These are phyloP conservation scores for Apophysomyces ossiformis DNA, from an alignment of 371 early-diverging fungal species.

Conservation along the genomic window DNA sequence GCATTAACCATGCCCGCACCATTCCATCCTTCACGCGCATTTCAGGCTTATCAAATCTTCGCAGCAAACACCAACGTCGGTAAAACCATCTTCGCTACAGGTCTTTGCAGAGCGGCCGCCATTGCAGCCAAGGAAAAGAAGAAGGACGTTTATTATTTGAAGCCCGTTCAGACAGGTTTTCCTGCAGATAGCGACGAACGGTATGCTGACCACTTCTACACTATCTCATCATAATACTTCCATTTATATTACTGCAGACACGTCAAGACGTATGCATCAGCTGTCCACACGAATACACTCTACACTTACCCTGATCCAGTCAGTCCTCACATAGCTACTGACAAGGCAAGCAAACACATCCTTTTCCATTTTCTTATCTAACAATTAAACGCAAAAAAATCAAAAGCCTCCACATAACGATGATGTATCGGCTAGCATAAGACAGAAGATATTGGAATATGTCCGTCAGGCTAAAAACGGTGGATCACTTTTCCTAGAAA, in stretches of 20 bases:
- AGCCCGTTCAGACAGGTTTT: slow-evolving; percentile 88
- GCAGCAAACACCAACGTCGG: slow-evolving; percentile 87
- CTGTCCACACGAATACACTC: slow-evolving; percentile 55
- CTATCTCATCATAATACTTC: background rate
- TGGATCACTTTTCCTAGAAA: slow-evolving; percentile 64
- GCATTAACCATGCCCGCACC: slow-evolving; percentile 42
- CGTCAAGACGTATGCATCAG: slow-evolving; percentile 55
- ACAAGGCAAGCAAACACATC: slow-evolving; percentile 35
- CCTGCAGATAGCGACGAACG: slow-evolving; percentile 81
- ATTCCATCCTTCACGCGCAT: slow-evolving; percentile 57
- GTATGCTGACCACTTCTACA: slow-evolving; percentile 28
- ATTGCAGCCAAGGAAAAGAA: slow-evolving; percentile 45
- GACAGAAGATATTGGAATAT: slow-evolving; percentile 41
- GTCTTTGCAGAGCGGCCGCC: slow-evolving; percentile 64
- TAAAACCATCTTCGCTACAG: slow-evolving; percentile 80
- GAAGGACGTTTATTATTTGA: slow-evolving; percentile 68
- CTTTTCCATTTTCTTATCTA: background rate
- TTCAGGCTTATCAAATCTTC: slow-evolving; percentile 75
- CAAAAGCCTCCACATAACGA: slow-evolving; percentile 53
- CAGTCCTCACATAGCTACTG: slow-evolving; percentile 76
- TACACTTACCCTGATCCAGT: slow-evolving; percentile 79
- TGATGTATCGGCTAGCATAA: slow-evolving; percentile 51
- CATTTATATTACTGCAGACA: slow-evolving; percentile 45
- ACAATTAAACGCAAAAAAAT: slow-evolving; percentile 2
- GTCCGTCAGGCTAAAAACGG: slow-evolving; percentile 37